Evolutionary conservation across 179 eudicot species (phyloP), one percentile per base, ranked within the genome.

Genomic region (Heliamphora pulchella): DNA sequence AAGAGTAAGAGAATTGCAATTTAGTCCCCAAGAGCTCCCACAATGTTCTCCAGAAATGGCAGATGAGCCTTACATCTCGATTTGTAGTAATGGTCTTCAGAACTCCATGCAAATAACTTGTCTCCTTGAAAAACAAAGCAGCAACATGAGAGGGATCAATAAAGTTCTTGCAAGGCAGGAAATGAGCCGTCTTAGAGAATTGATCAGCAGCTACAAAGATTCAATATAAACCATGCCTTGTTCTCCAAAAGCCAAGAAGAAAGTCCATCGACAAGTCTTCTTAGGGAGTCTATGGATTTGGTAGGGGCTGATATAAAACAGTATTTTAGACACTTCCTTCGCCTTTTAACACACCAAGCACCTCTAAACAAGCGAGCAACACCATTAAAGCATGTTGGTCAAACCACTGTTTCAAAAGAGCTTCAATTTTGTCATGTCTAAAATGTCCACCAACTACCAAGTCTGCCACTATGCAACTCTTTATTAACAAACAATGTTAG

Each of bases 291-390:
- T 71, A 46, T 46, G 55, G 74, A 22, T 15, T 47, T 10, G 74
- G 55, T 0, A 71, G 31, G 39, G 31, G 39, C 57, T 46, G 11
- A 46, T 71, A 71, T 13, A 70, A 70, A 71, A 54, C 14, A 13
- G 31, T 8, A 71, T 71, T 71, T 70, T 70, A 31, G 31, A n/a
- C 74, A 44, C 55, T n/a, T 47, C 74, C 72, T 43, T 43, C 43
- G 50, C 57, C 74, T n/a, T 71, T n/a, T 71, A 39, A 71, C 74
- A 47, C 2, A 50, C 75, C 47, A 44, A 70, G n/a, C 54, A 70
- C 7, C 11, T 17, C 17, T 70, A 54, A 13, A 20, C 65, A 61
- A n/a, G 65, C 65, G 22, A 61, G 65, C 65, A 61, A 17, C 6
- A 61, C n/a, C 65, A 31, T 31, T 31, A 31, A 31, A 31, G 31